A percentile compares a stretch with the other conserved stretches of the same genome.
Evolutionary conservation across 345 rosid species (phyloP).

Genomic region (rapeseed (Brassica napus)): DNA sequence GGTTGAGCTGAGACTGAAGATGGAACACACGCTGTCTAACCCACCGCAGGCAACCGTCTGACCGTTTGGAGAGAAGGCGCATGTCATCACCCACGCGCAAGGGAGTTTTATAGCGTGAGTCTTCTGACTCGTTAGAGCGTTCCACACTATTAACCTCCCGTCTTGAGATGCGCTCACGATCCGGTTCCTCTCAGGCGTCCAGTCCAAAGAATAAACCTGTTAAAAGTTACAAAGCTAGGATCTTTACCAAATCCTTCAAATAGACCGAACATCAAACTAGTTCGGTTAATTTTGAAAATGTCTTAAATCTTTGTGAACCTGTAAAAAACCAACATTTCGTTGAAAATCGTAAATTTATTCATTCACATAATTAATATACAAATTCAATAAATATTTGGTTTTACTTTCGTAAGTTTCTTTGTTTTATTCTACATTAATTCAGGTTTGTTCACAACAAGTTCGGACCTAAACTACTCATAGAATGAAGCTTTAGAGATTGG

Average conservation of each 20-base stretch:
- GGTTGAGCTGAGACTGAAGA: slow-evolving; percentile 82
- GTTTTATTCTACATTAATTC: too few species aligned
- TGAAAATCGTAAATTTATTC: too few species aligned
- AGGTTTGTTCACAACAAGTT: too few species aligned
- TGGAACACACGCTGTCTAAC: slow-evolving; percentile 89
- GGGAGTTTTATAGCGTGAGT: slow-evolving; percentile 94
- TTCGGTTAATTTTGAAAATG: background rate
- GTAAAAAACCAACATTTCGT: too few species aligned
- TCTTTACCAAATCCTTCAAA: background rate
- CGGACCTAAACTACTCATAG: background rate
- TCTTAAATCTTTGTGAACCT: too few species aligned
- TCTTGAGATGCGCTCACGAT: slow-evolving; percentile 97
- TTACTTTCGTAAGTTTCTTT: too few species aligned
- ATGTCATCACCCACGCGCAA: slow-evolving; percentile 98
- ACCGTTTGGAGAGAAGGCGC: slow-evolving; percentile 93
- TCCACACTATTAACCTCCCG: slow-evolving; percentile 94
- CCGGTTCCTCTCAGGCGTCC: slow-evolving; percentile 86
- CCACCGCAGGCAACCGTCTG: slow-evolving; percentile 98
- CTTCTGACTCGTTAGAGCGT: slow-evolving; percentile 95
- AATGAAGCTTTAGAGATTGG: background rate
- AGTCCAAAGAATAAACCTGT: slow-evolving; percentile 90
- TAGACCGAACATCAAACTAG: background rate
- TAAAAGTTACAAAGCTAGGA: background rate
- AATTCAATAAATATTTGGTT: too few species aligned
- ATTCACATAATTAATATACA: too few species aligned